Conservation (phyloP, 2,329 filamentous ascomycete genomes). For the Epichloe scottii region DNA sequence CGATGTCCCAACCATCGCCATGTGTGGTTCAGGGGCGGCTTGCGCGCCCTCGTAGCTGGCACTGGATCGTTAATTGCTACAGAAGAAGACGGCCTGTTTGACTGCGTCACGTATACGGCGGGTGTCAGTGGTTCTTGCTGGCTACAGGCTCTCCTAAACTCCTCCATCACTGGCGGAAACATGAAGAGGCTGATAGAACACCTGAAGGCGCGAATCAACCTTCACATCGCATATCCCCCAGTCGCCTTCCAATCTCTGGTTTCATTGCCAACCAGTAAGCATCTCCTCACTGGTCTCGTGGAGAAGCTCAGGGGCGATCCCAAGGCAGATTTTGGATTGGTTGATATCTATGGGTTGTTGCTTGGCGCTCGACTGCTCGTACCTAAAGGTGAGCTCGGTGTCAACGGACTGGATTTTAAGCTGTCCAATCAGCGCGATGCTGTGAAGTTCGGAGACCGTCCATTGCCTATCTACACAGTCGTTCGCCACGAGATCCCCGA, state of each 20-base stretch:
- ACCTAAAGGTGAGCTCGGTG: conserved; percentile 60
- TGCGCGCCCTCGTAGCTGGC: conserved; percentile 82
- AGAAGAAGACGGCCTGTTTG: conserved; percentile 77
- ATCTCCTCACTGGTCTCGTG: conserved; percentile 73
- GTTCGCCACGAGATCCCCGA: conserved; percentile 87
- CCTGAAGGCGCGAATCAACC: conserved; percentile 68
- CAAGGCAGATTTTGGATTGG: conserved; percentile 68
- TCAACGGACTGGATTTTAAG: conserved; percentile 73
- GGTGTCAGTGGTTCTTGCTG: conserved; percentile 95
- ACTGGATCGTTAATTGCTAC: conserved; percentile 77
- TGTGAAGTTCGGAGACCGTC: conserved; percentile 65
- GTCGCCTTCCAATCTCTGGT: conserved; percentile 68
- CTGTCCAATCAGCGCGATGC: conserved; percentile 75
- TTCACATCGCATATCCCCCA: conserved; percentile 89
- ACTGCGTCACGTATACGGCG: conserved; percentile 88
- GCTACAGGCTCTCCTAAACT: conserved; percentile 76
- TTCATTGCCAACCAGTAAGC: conserved; percentile 88
- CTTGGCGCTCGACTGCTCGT: conserved; percentile 76
- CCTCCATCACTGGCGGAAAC: conserved; percentile 54
- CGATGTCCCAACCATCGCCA: conserved; percentile 83
- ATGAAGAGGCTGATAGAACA: conserved; percentile 67
- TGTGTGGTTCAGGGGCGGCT: conserved; percentile 90
- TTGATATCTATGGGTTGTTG: conserved; percentile 84
- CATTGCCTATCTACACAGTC: conserved; percentile 88
- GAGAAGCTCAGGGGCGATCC: conserved; percentile 75